These are phyloP conservation scores for Aureobasidium zeae DNA, from an alignment of 2,329 filamentous ascomycete species.

Conservation along the genomic window DNA sequence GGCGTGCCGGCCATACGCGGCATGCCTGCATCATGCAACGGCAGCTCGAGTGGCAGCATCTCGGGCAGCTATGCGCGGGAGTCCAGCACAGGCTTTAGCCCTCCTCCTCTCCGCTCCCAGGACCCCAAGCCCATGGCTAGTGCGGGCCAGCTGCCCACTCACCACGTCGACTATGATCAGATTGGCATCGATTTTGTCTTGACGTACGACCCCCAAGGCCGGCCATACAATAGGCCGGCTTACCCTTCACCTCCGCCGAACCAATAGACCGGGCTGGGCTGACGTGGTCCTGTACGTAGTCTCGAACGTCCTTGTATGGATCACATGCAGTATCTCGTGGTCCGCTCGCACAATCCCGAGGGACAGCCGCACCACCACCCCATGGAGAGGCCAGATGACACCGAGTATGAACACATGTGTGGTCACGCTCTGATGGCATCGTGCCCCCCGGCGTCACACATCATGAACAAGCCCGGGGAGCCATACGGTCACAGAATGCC, in stretches of 20 bases:
- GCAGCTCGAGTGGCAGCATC: constrained; percentile 46
- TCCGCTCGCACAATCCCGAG: constrained; percentile 41
- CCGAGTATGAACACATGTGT: constrained; percentile 52
- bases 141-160: constrained; percentile 23
- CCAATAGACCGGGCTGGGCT: constrained; percentile 29
- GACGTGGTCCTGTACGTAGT: constrained; percentile 36
- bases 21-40: constrained; percentile 28
- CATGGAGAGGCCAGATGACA: constrained; percentile 37
- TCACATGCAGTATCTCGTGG: constrained; percentile 72
- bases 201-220: constrained; percentile 56
- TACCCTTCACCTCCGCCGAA: constrained; percentile 57
- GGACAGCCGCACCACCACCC: constrained; percentile 29
- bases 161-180: constrained; percentile 62
- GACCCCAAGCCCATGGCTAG: constrained; percentile 17
- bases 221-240: constrained; percentile 23
- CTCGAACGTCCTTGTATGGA: constrained; percentile 91
- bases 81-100: constrained; percentile 40
- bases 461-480: constrained; percentile 46
- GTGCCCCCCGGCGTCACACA: constrained; percentile 64
- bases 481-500: constrained; percentile 64
- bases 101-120: constrained; percentile 29
- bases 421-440: constrained; percentile 92
- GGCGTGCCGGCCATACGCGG: constrained; percentile 17
- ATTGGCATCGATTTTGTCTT: constrained; percentile 84
- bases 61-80: constrained; percentile 51